phyloP scores from a whole-genome alignment of 371 early-diverging fungal genomes.

The Coemansia sp. region DNA sequence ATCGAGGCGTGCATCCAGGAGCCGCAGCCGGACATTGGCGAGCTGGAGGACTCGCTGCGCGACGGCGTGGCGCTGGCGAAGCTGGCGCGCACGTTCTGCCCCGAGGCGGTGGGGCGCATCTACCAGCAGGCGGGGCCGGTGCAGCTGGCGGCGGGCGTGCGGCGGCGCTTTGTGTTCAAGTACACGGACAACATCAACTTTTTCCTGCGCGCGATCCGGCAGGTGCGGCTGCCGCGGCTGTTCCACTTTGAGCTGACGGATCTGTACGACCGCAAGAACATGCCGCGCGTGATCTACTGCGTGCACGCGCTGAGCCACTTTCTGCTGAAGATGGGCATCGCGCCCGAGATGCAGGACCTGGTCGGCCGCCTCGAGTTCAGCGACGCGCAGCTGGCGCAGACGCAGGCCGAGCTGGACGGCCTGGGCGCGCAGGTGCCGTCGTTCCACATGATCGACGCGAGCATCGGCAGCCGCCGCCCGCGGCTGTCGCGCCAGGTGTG shows the following conservation, averaged over 20 bases:
- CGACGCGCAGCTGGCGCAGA: constrained; percentile 80
- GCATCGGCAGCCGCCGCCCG: constrained; percentile 42
- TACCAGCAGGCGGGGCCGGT: constrained; percentile 57
- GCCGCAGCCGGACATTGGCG: constrained; percentile 74
- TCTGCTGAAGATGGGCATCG: constrained; percentile 78
- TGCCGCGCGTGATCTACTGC: constrained; percentile 99
- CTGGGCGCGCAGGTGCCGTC: constrained; percentile 43
- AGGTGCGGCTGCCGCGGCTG: constrained; percentile 85
- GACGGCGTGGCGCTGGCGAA: constrained; percentile 95
- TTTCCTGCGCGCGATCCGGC: constrained; percentile 80
- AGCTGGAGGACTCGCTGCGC: constrained; percentile 87
- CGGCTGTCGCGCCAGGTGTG: constrained; percentile 44
- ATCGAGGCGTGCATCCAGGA: constrained; percentile 89
- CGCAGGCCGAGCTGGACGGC: constrained; percentile 78
- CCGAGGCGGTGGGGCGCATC: constrained; percentile 82
- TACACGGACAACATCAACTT: constrained; percentile 99
- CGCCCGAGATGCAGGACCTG: constrained; percentile 89
- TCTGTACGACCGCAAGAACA: constrained; percentile 98
- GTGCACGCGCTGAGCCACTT: constrained; percentile 98
- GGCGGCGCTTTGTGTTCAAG: constrained; percentile 81
- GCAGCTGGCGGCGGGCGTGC: constrained; percentile 41
- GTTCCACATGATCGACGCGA: constrained; percentile 44
- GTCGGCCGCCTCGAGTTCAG: constrained; percentile 92
- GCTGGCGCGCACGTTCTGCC: constrained; percentile 84
- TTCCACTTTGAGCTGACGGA: constrained; percentile 99